Percentiles rank a stretch among this genome's conserved stretches.
These are phyloP conservation scores for Penicillium alfredii DNA, from an alignment of 495 filamentous ascomycete genomes.

Conservation along the genomic window DNA sequence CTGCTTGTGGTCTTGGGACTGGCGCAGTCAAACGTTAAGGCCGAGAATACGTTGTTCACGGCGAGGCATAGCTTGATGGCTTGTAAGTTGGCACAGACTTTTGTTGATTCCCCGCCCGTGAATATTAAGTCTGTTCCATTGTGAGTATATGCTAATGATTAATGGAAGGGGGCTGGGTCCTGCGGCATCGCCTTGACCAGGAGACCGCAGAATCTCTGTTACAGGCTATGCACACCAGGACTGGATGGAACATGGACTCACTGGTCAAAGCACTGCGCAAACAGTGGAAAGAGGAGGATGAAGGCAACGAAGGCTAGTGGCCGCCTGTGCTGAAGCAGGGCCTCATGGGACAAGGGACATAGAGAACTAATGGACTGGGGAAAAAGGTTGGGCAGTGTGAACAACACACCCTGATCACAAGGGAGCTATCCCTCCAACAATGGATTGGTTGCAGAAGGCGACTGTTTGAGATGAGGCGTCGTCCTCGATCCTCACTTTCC, in stretches of 20 bases:
- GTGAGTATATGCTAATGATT: constrained; percentile 1
- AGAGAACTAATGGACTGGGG: no score
- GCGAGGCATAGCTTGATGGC: constrained; percentile 27
- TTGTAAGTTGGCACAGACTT: constrained; percentile 14
- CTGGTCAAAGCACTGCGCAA: constrained; percentile 17
- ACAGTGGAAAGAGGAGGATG: constrained; percentile 22
- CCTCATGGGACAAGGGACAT: no score
- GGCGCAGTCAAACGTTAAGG: constrained; percentile 24
- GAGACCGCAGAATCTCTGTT: constrained; percentile 20
- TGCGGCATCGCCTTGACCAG: constrained; percentile 24
- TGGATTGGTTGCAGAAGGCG: no score
- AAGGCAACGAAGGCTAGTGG: constrained; percentile 2
- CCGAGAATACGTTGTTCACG: constrained; percentile 28
- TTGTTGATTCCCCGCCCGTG: no score
- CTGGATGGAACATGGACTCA: constrained; percentile 28
- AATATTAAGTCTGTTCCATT: no score
- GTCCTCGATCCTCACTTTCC: no score
- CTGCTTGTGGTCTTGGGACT: constrained; percentile 23
- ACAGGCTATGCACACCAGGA: constrained; percentile 21
- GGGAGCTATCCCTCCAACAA: no score
- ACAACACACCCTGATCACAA: no score
- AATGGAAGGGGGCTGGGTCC: constrained; percentile 25
- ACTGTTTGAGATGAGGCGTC: no score
- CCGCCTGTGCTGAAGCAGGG: no score
- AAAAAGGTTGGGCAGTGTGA: no score